Conservation (phyloP, 768 basidiomycete species). For the Suillus luteus region DNA sequence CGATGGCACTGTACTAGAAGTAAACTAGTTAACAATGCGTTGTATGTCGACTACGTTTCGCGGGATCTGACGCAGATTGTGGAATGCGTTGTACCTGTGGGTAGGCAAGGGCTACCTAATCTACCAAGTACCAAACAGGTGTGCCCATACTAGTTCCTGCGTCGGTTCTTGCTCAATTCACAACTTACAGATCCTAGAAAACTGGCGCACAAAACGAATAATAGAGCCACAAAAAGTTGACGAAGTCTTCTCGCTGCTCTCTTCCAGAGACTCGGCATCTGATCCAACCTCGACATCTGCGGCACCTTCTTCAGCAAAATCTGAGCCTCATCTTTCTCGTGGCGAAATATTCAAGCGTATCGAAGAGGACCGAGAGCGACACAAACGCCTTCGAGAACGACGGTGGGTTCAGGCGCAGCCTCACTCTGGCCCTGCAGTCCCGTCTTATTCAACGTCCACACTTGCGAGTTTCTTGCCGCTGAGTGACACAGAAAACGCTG, state of each 20-base stretch:
- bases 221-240: constrained; percentile 80
- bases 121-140: constrained; percentile 88
- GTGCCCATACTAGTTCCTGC: constrained; percentile 16
- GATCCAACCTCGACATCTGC: constrained; percentile 21
- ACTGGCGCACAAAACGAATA: constrained; percentile 84
- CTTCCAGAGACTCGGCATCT: constrained; percentile 42
- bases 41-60: constrained; percentile 77
- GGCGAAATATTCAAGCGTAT: constrained; percentile 83
- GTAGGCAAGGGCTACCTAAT: constrained; percentile 86
- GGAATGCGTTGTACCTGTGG: constrained; percentile 83
- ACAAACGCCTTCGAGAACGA: constrained; percentile 87
- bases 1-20: constrained; percentile 8
- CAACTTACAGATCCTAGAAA: constrained; percentile 76
- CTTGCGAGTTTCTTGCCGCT: constrained; percentile 29
- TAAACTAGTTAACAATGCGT: constrained; percentile 42
- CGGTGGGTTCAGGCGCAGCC: constrained; percentile 87
- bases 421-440: constrained; percentile 31
- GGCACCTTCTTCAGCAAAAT: constrained; percentile 24
- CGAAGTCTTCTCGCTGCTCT: constrained; percentile 59
- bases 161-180: not conserved
- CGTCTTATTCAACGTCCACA: constrained; percentile 17
- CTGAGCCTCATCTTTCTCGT: constrained; percentile 46
- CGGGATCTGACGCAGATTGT: constrained; percentile 81
- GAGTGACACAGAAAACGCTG: constrained; percentile 48
- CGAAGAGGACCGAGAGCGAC: constrained; percentile 90